A percentile compares a stretch with the other conserved stretches of the same genome.
Evolutionary conservation across 108 stramenopile genomes (phyloP).

Genomic region (Tribonema minus): DNA sequence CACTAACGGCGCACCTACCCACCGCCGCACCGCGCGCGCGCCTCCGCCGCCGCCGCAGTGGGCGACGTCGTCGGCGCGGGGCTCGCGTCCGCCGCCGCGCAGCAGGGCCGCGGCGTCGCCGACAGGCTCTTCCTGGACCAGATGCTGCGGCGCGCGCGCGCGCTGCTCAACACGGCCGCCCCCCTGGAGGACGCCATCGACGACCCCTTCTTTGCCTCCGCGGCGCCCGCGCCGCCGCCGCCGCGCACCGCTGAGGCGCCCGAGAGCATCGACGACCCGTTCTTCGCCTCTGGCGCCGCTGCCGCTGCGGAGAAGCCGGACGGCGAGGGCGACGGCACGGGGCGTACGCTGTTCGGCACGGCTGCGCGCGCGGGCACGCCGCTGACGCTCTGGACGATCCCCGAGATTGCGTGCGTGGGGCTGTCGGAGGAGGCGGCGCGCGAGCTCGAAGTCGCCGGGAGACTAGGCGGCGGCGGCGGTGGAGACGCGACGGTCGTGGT

Average conservation of each 20-base stretch:
- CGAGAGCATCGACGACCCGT: no score
- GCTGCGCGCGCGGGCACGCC: constrained; percentile 4
- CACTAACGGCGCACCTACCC: no score
- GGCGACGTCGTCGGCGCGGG: constrained; percentile 44
- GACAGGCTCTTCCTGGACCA: constrained; percentile 8
- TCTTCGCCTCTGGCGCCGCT: no score
- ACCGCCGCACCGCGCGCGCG: no score
- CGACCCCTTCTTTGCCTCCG: neutral
- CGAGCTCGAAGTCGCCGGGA: neutral
- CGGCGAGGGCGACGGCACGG: neutral
- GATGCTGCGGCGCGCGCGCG: constrained; percentile 8
- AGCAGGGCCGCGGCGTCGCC: constrained; percentile 32
- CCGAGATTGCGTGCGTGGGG: constrained; percentile 36
- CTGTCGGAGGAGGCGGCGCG: constrained; percentile 26
- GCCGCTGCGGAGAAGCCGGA: no score
- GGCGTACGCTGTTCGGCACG: constrained; percentile 4
- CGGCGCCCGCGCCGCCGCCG: no score
- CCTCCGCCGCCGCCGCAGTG: no score
- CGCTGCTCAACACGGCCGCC: constrained; percentile 9
- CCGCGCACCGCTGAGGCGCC: no score
- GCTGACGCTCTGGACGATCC: constrained; percentile 43
- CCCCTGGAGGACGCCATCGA: neutral
- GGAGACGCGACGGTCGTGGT: neutral
- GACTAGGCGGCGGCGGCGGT: neutral
- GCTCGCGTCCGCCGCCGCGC: constrained; percentile 33